These are phyloP conservation scores for Tolypocladium cylindrosporum DNA, from an alignment of 2,329 filamentous ascomycete species.

Conservation along the genomic window DNA sequence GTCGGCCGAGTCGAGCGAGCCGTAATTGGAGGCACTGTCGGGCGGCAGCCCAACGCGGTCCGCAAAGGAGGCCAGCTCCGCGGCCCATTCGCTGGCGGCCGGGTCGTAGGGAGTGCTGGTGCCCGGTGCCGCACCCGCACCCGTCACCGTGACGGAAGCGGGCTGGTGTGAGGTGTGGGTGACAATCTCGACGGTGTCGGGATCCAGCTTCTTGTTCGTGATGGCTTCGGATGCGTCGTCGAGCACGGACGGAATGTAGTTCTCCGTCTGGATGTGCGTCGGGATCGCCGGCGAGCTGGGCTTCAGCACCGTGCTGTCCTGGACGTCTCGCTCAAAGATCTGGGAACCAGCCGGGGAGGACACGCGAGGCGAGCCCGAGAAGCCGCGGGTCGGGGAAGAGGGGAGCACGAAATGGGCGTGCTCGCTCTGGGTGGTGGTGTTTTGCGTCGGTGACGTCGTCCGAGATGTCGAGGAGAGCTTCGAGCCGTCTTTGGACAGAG, in stretches of 20 bases:
- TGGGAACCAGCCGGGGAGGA: constrained; percentile 68
- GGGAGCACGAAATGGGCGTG: constrained; percentile 34
- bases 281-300: constrained; percentile 81
- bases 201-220: constrained; percentile 74
- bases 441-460: constrained; percentile 26
- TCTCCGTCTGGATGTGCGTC: constrained; percentile 86
- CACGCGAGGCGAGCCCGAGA: constrained; percentile 63
- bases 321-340: constrained; percentile 93
- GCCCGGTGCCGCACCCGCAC: constrained; percentile 19
- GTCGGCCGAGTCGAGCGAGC: constrained; percentile 63
- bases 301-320: constrained; percentile 59
- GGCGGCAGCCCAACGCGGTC: constrained; percentile 31
- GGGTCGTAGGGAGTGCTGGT: constrained; percentile 27
- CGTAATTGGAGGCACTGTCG: constrained; percentile 66
- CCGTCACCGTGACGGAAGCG: constrained; percentile 57
- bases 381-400: constrained; percentile 54
- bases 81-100: constrained; percentile 40
- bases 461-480: constrained; percentile 24
- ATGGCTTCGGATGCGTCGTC: constrained; percentile 89
- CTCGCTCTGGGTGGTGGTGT: constrained; percentile 23
- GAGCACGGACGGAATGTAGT: constrained; percentile 83
- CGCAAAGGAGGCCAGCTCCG: constrained; percentile 46
- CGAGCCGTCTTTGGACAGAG: constrained; percentile 24
- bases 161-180: constrained; percentile 79
- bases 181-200: constrained; percentile 86